A percentile compares a stretch with the other conserved stretches of the same genome.
Conservation (phyloP, 768 basidiomycete genomes). For the Leucocoprinus sp. region DNA sequence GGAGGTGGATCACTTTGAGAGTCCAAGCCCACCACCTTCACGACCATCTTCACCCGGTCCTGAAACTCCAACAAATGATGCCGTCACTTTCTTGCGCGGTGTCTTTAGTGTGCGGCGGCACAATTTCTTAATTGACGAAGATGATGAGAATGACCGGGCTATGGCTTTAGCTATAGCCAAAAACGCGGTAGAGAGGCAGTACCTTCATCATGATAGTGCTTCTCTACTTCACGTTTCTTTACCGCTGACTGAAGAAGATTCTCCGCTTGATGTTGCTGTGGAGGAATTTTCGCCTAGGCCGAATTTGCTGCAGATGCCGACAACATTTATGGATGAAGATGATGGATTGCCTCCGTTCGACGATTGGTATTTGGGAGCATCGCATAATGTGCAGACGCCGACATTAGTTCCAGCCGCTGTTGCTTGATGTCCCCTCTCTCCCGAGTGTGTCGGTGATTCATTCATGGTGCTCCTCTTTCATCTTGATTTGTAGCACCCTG, state of each 20-base stretch:
- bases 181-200: constrained; percentile 9
- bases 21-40: constrained; percentile 12
- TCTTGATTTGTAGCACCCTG: not conserved
- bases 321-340: constrained; percentile 15
- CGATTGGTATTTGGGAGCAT: constrained; percentile 29
- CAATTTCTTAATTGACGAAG: constrained; percentile 10
- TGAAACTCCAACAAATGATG: constrained; percentile 16
- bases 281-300: constrained; percentile 2
- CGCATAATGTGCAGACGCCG: constrained; percentile 10
- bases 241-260: constrained; percentile 10
- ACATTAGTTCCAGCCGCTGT: constrained; percentile 4
- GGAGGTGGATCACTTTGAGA: constrained; percentile 8
- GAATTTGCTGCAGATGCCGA: not conserved
- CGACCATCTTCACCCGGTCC: constrained; percentile 15
- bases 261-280: not conserved
- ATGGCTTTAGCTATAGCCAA: constrained; percentile 10
- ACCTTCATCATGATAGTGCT: not conserved
- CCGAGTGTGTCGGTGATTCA: not conserved
- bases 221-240: constrained; percentile 6
- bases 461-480: not conserved
- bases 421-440: no score
- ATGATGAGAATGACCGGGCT: constrained; percentile 16
- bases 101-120: constrained; percentile 6
- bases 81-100: not conserved
- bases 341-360: constrained; percentile 34